Conservation (phyloP, 2,329 filamentous ascomycete species). For the Aureobasidium lini region DNA sequence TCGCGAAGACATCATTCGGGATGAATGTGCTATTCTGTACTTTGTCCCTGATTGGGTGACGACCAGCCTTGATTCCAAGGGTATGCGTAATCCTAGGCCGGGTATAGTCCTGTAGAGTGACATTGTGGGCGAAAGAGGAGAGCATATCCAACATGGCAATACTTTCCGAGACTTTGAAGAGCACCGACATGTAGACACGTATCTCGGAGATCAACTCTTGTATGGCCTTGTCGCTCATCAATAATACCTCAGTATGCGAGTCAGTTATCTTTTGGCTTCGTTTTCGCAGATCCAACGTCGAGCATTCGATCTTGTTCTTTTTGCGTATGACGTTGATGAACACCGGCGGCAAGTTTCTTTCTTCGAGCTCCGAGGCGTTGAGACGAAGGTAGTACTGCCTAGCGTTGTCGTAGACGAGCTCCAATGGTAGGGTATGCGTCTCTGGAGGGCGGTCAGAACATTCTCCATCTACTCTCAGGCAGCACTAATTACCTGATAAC, state of each 20-base stretch:
- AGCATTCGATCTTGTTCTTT: slow-evolving; percentile 74
- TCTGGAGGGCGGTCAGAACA: slow-evolving; percentile 21
- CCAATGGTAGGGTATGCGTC: slow-evolving; percentile 51
- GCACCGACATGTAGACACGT: slow-evolving; percentile 58
- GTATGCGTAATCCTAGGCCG: slow-evolving; percentile 58
- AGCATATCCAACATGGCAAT: slow-evolving; percentile 69
- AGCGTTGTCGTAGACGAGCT: slow-evolving; percentile 67
- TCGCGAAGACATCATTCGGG: slow-evolving; percentile 85
- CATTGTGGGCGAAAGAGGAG: slow-evolving; percentile 65
- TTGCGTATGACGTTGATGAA: slow-evolving; percentile 72
- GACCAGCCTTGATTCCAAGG: slow-evolving; percentile 63
- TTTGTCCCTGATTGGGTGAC: slow-evolving; percentile 74
- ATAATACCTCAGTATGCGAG: slow-evolving; percentile 74
- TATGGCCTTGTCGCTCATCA: slow-evolving; percentile 69
- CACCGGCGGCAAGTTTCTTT: slow-evolving; percentile 51
- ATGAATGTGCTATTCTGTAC: slow-evolving; percentile 63
- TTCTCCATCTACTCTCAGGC: background rate
- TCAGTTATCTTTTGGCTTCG: slow-evolving; percentile 66
- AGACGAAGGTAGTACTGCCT: slow-evolving; percentile 76
- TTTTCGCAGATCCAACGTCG: slow-evolving; percentile 78
- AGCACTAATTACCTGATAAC: slow-evolving; percentile 50
- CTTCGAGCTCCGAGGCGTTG: slow-evolving; percentile 54
- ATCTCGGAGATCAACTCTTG: slow-evolving; percentile 65
- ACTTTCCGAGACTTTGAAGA: slow-evolving; percentile 82
- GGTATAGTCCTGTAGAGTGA: slow-evolving; percentile 59